A percentile compares a stretch with the other conserved stretches of the same genome.
Evolutionary conservation across 176 grass and related monocot species (phyloP).

Genomic region (Pontederia paniculata): DNA sequence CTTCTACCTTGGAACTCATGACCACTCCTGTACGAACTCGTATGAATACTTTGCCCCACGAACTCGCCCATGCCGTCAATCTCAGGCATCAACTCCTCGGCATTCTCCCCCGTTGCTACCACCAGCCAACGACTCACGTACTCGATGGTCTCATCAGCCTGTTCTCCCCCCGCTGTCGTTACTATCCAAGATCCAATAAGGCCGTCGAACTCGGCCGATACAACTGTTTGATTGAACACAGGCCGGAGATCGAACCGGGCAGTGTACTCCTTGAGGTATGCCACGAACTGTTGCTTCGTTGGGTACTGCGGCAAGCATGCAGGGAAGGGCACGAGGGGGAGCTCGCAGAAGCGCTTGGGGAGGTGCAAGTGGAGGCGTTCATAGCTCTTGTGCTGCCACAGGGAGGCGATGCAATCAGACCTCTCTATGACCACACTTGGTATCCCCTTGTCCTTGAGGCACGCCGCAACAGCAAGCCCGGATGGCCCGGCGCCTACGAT

Average conservation of each 20-base stretch:
- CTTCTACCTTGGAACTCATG: slow-evolving; percentile 35
- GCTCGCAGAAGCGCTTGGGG: slow-evolving; percentile 90
- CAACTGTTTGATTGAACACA: slow-evolving; percentile 47
- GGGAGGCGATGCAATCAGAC: slow-evolving; percentile 71
- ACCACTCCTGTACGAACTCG: slow-evolving; percentile 71
- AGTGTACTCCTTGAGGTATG: slow-evolving; percentile 69
- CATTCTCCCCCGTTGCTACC: slow-evolving; percentile 89
- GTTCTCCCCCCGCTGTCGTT: neutral
- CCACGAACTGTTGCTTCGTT: slow-evolving; percentile 79
- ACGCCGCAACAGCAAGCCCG: slow-evolving; percentile 78
- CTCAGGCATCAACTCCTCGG: slow-evolving; percentile 55
- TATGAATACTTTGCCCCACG: slow-evolving; percentile 50
- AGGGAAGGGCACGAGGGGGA: slow-evolving; percentile 84
- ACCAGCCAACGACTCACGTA: slow-evolving; percentile 68
- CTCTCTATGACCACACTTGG: slow-evolving; percentile 70
- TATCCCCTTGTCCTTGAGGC: slow-evolving; percentile 64
- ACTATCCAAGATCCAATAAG: slow-evolving; percentile 43
- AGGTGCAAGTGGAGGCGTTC: slow-evolving; percentile 93
- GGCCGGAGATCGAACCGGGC: slow-evolving; percentile 53
- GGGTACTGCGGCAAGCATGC: slow-evolving; percentile 58
- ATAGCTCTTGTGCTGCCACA: slow-evolving; percentile 87
- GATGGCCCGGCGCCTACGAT: slow-evolving; percentile 94
- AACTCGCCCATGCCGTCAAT: slow-evolving; percentile 61
- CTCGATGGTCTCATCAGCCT: slow-evolving; percentile 32
- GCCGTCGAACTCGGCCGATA: slow-evolving; percentile 50